Base-by-base conservation (phyloP, 805 yeast species). In the Saturnispora sekii region DNA sequence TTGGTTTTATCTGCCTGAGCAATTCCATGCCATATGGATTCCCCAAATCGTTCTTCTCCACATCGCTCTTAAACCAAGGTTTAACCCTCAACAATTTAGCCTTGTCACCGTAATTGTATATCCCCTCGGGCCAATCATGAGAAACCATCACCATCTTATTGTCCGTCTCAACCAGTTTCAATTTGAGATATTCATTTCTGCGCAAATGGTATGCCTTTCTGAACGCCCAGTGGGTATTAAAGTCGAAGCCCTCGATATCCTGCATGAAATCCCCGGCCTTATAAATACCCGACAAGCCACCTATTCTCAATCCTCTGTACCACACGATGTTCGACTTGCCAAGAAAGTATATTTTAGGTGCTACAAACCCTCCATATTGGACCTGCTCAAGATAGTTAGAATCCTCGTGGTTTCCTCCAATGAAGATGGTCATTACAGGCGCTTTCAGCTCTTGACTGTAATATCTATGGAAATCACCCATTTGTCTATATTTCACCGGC, bases 321-420 rank as follows among this genome's bases (percentile, higher is more conserved):
- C 84, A 78, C 2, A 93, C 64, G 2, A 78, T 77, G 12, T 88
- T 86, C 15, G 81, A 74, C 36, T 77, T 76, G 0, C 98, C 98
- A 53, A 93, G 57, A 58, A 78, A 93, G 61, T 81, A 93, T 11
- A 93, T 85, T 50, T 82, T 80, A 1, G 87, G 85, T 1, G 95
- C 94, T 1, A 84, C 89, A 85, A 90, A 93, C 0, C 98, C 98
- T 10, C 98, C 98, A 59, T 72, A 74, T 48, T 75, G 76, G 47
- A 89, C 63, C 53, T 84, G 87, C 48, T 74, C 67, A 50, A 93
- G 58, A 58, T 84, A 85, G 48, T 80, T 77, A 47, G 94, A 84
- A 4, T 93, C 79, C 58, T 93, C 98, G 57, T 93, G 98, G 62
- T 93, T 93, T 0, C 98, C 98, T 3, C 98, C 97, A 35, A 93